A percentile compares a stretch with the other conserved stretches of the same genome.
Conservation (phyloP, 345 rosid genomes). For the Trapa bicornis region DNA sequence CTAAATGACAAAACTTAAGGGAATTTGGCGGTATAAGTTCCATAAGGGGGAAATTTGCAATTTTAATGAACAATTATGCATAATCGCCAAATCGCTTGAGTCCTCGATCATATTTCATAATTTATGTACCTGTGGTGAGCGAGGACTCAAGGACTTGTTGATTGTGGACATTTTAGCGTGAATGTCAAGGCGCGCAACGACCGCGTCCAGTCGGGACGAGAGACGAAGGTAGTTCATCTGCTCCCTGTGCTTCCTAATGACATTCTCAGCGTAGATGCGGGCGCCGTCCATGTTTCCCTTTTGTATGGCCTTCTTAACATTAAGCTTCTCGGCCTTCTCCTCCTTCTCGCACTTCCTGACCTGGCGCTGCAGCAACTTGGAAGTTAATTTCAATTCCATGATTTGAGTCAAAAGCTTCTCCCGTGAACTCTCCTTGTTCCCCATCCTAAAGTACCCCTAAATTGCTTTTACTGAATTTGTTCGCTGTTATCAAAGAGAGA, state of each 20-base stretch:
- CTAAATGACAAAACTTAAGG: neutral
- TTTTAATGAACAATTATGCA: neutral
- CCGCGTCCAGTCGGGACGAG: slow-evolving; percentile 88
- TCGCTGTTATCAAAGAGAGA: too few relatives aligned
- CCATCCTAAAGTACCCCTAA: slow-evolving; percentile 26
- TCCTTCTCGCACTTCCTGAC: slow-evolving; percentile 96
- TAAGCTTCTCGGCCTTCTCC: slow-evolving; percentile 89
- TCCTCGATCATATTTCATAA: neutral
- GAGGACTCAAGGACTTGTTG: slow-evolving; percentile 90
- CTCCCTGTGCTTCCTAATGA: slow-evolving; percentile 88
- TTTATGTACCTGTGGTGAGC: slow-evolving; percentile 52
- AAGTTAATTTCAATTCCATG: slow-evolving; percentile 85
- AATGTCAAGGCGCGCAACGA: slow-evolving; percentile 84
- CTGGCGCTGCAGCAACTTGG: slow-evolving; percentile 86
- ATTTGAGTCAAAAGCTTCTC: slow-evolving; percentile 91
- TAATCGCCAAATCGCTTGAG: too few relatives aligned
- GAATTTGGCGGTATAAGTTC: neutral
- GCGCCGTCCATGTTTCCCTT: slow-evolving; percentile 98
- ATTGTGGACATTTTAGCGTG: slow-evolving; percentile 94
- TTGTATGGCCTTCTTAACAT: slow-evolving; percentile 96
- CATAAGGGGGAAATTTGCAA: neutral
- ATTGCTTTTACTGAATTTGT: neutral
- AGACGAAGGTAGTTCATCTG: slow-evolving; percentile 97
- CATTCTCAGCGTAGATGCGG: slow-evolving; percentile 94
- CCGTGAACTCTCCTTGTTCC: slow-evolving; percentile 31